Evolutionary conservation across 1,139 yeast species (phyloP).

Genomic region (Trichomonascaceae sp.): DNA sequence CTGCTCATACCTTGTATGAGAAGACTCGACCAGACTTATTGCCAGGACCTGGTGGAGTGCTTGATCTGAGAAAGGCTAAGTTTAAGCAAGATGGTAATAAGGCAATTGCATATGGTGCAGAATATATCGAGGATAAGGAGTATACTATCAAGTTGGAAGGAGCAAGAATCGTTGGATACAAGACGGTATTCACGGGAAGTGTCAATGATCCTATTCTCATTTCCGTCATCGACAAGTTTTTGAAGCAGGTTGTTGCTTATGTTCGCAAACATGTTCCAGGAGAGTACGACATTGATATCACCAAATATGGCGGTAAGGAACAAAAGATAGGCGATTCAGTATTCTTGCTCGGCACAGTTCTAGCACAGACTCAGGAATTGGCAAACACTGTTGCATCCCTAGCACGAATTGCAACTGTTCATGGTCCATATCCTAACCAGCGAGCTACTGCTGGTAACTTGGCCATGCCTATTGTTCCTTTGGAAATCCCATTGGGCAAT

Average conservation of each 20-base stretch:
- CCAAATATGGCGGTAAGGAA: neutral
- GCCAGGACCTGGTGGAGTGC: neutral
- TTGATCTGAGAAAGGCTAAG: neutral
- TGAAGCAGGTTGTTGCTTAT: neutral
- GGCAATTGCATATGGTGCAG: neutral
- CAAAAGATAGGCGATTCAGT: neutral
- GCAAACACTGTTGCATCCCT: neutral
- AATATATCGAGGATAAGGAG: neutral
- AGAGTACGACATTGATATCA: neutral
- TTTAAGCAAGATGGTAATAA: neutral
- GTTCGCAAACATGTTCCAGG: neutral
- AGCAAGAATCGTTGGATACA: neutral
- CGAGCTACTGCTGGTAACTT: neutral
- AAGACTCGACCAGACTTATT: neutral
- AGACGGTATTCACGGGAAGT: neutral
- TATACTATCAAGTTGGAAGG: neutral
- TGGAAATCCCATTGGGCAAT: neutral
- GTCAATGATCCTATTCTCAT: neutral
- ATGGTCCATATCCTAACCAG: neutral
- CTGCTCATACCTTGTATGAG: neutral
- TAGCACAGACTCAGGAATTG: neutral
- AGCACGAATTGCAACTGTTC: neutral
- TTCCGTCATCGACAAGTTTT: neutral
- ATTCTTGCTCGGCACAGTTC: neutral
- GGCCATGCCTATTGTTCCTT: neutral